Percentiles rank a stretch among this genome's conserved stretches.
phyloP scores from a whole-genome alignment of 768 basidiomycete genomes.

The Podaxis sp. region DNA sequence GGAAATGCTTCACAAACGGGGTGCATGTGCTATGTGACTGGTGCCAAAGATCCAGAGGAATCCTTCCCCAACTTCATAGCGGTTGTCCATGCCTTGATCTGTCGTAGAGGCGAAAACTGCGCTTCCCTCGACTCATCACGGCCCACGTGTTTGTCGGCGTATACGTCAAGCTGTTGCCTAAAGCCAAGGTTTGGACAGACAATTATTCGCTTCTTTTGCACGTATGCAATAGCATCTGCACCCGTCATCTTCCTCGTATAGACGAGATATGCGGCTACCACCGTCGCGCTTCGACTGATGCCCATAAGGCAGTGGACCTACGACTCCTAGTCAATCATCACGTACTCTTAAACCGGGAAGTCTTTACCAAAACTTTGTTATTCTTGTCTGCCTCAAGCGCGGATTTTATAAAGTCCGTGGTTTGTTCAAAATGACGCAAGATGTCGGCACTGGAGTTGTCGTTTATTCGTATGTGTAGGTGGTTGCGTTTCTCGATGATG shows the following conservation, averaged over 20 bases:
- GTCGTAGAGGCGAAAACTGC: constrained; percentile 9
- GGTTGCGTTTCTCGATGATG: constrained; percentile 38
- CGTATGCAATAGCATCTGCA: constrained; percentile 52
- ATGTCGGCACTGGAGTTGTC: constrained; percentile 33
- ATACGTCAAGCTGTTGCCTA: constrained; percentile 51
- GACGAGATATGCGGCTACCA: constrained; percentile 73
- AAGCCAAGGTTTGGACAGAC: constrained; percentile 71
- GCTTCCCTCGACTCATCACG: constrained; percentile 4
- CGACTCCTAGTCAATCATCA: background rate
- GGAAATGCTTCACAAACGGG: background rate
- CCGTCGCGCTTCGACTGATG: constrained; percentile 72
- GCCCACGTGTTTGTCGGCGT: constrained; percentile 29
- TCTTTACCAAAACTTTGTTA: constrained; percentile 40
- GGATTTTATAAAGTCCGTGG: constrained; percentile 35
- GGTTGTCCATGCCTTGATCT: constrained; percentile 9
- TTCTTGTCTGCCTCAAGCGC: constrained; percentile 33
- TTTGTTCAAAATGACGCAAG: constrained; percentile 32
- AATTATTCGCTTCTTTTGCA: constrained; percentile 56
- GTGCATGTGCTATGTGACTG: background rate
- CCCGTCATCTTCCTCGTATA: constrained; percentile 53
- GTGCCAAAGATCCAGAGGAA: background rate
- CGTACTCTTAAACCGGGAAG: background rate
- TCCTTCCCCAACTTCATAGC: background rate
- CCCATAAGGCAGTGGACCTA: constrained; percentile 81
- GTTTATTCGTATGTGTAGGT: constrained; percentile 47